A percentile compares a stretch with the other conserved stretches of the same genome.
phyloP scores from a whole-genome alignment of 257 asterid species.

The Catharanthus roseus region DNA sequence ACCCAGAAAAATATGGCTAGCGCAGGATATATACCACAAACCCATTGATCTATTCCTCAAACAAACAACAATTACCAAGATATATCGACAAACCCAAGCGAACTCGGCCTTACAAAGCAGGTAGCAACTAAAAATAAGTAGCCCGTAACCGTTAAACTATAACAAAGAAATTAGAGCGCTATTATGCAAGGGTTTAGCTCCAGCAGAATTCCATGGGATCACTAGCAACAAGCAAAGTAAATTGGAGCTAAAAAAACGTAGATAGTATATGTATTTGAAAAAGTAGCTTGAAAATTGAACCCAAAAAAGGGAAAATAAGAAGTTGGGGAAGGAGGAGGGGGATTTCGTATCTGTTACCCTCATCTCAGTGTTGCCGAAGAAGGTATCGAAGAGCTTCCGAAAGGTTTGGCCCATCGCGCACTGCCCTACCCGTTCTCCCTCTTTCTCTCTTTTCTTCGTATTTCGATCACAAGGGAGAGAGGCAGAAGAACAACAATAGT shows the following conservation, averaged over 20 bases:
- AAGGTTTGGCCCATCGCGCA: constrained; percentile 95
- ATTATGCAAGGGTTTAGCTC: neutral
- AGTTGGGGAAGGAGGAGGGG: neutral
- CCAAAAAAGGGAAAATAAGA: neutral
- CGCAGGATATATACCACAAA: neutral
- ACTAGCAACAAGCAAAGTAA: neutral
- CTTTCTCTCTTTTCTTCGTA: no score
- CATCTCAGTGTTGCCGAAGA: constrained; percentile 98
- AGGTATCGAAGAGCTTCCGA: constrained; percentile 91
- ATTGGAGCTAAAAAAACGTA: neutral
- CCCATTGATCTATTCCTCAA: neutral
- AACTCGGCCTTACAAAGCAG: neutral
- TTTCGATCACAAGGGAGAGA: no score
- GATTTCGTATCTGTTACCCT: constrained; percentile 39
- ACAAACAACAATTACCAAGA: neutral
- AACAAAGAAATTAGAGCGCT: neutral
- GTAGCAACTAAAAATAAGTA: neutral
- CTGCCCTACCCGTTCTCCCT: neutral
- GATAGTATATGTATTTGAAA: neutral
- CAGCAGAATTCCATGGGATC: neutral
- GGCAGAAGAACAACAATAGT: neutral
- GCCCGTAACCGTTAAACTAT: neutral
- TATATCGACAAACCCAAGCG: neutral
- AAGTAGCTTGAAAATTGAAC: neutral
- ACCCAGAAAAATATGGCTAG: neutral